Conservation (phyloP, 1,284 basidiomycete genomes). For the Grifola frondosa region DNA sequence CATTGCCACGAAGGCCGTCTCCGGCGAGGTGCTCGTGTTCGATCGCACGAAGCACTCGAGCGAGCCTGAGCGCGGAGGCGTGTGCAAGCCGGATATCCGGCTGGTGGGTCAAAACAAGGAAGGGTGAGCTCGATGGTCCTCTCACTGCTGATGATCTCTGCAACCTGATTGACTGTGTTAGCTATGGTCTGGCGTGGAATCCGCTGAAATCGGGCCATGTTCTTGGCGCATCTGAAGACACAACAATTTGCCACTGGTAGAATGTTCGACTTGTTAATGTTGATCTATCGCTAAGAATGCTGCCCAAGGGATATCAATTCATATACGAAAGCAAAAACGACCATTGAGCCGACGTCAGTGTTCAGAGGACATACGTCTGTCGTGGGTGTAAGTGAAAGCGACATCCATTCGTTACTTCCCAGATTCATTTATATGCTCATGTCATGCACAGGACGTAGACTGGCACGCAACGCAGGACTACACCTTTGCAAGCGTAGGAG, state of each 20-base stretch:
- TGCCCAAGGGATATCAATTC: slow-evolving; percentile 82
- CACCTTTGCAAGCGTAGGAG: slow-evolving; percentile 94
- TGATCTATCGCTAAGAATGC: background rate
- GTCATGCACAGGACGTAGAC: slow-evolving; percentile 79
- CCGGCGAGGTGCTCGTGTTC: slow-evolving; percentile 91
- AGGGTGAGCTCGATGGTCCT: slow-evolving; percentile 60
- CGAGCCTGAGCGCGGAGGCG: slow-evolving; percentile 82
- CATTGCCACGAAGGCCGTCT: slow-evolving; percentile 92
- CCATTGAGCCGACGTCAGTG: slow-evolving; percentile 78
- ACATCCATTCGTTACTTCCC: background rate
- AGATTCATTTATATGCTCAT: no score
- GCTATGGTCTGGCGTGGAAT: slow-evolving; percentile 94
- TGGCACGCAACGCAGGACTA: slow-evolving; percentile 89
- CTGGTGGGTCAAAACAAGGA: slow-evolving; percentile 90
- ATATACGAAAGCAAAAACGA: slow-evolving; percentile 80
- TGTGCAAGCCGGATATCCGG: slow-evolving; percentile 89
- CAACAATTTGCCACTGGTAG: slow-evolving; percentile 93
- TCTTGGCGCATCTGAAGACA: slow-evolving; percentile 92
- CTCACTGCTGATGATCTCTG: background rate
- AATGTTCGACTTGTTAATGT: slow-evolving; percentile 18
- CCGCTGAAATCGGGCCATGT: slow-evolving; percentile 82
- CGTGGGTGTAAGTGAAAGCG: slow-evolving; percentile 69
- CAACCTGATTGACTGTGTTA: slow-evolving; percentile 28
- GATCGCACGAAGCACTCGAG: slow-evolving; percentile 97
- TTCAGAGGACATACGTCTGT: slow-evolving; percentile 89